These are phyloP conservation scores for Lactarius evosmus DNA, from an alignment of 768 basidiomycete genomes.

Conservation along the genomic window DNA sequence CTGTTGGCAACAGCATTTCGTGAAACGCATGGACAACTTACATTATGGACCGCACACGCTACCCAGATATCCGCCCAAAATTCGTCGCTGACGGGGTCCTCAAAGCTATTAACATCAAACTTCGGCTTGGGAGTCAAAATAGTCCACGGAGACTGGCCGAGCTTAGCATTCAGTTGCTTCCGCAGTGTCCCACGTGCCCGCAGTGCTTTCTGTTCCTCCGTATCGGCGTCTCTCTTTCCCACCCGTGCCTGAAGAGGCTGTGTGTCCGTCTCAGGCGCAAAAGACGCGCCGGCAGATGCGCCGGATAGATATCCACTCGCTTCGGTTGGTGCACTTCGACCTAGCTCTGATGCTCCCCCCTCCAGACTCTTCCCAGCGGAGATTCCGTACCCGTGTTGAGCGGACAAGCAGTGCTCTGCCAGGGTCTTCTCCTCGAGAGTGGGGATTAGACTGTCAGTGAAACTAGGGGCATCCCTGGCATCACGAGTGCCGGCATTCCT, in stretches of 20 bases:
- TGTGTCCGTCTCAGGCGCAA: slow-evolving; percentile 41
- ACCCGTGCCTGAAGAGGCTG: slow-evolving; percentile 47
- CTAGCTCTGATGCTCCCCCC: slow-evolving; percentile 9
- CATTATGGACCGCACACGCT: slow-evolving; percentile 84
- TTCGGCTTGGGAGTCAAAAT: slow-evolving; percentile 65
- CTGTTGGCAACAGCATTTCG: not conserved
- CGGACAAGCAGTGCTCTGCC: slow-evolving; percentile 37
- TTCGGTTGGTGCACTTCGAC: slow-evolving; percentile 31
- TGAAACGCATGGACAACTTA: slow-evolving; percentile 39
- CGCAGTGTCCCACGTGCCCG: slow-evolving; percentile 49
- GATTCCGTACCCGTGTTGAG: slow-evolving; percentile 15
- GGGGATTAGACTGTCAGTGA: slow-evolving; percentile 61
- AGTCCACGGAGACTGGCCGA: slow-evolving; percentile 54
- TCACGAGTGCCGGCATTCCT: slow-evolving; percentile 51
- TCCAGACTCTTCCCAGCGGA: slow-evolving; percentile 12
- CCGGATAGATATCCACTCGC: slow-evolving; percentile 50
- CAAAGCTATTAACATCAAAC: slow-evolving; percentile 74
- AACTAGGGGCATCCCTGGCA: slow-evolving; percentile 51
- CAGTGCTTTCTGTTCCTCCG: slow-evolving; percentile 49
- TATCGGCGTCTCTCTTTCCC: slow-evolving; percentile 43
- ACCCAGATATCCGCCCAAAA: slow-evolving; percentile 95
- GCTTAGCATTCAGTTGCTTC: slow-evolving; percentile 52
- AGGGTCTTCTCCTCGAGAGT: slow-evolving; percentile 67
- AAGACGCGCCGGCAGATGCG: slow-evolving; percentile 52
- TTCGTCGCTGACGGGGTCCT: slow-evolving; percentile 80